Conservation (phyloP, 2,329 filamentous ascomycete species). For the Verticillium longisporum region DNA sequence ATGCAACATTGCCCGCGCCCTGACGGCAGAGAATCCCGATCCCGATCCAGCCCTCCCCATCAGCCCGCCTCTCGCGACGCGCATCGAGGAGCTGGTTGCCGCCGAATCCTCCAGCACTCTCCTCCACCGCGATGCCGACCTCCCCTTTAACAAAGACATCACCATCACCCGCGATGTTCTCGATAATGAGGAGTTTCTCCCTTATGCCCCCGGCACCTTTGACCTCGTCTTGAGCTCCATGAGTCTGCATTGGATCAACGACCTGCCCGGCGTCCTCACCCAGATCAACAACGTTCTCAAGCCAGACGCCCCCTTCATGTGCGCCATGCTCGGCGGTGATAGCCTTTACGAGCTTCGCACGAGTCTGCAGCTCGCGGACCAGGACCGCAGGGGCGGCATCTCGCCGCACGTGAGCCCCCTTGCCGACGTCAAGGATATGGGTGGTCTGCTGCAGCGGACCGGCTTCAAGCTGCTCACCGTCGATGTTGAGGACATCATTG, state of each 20-base stretch:
- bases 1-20: constrained; percentile 82
- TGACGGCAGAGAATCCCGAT: constrained; percentile 65
- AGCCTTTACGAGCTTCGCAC: constrained; percentile 90
- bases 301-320: constrained; percentile 86
- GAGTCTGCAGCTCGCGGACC: constrained; percentile 84
- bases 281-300: constrained; percentile 85
- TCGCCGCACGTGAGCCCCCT: constrained; percentile 85
- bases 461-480: constrained; percentile 96
- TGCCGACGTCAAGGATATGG: constrained; percentile 86
- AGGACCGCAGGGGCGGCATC: constrained; percentile 85
- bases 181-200: constrained; percentile 69
- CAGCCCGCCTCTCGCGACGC: constrained; percentile 61
- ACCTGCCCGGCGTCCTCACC: constrained; percentile 75
- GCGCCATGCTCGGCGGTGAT: constrained; percentile 94
- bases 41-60: constrained; percentile 46
- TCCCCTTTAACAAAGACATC: constrained; percentile 68
- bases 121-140: constrained; percentile 71
- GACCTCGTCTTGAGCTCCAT: constrained; percentile 86
- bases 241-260: constrained; percentile 95
- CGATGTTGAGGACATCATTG: constrained; percentile 93
- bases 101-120: constrained; percentile 74
- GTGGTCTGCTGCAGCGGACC: constrained; percentile 75
- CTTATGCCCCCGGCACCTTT: constrained; percentile 70
- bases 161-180: constrained; percentile 69
- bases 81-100: constrained; percentile 69